Evolutionary conservation across 768 basidiomycete species (phyloP).

Genomic region (Gloeophyllum trabeum): DNA sequence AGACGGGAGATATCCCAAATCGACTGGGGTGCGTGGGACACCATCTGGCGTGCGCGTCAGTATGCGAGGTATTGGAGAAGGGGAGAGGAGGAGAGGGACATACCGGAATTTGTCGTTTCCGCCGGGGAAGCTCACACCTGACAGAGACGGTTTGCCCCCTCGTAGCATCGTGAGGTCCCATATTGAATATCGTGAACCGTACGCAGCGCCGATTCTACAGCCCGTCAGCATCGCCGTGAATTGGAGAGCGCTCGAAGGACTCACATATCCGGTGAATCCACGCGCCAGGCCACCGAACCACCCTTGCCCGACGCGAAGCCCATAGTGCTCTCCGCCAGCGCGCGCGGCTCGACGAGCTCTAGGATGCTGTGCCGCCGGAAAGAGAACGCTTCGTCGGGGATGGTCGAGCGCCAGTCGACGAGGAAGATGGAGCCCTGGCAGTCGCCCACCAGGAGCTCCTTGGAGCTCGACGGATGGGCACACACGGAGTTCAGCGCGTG

Average conservation of each 20-base stretch:
- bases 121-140: slow-evolving; percentile 52
- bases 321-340: slow-evolving; percentile 40
- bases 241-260: slow-evolving; percentile 17
- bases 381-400: slow-evolving; percentile 32
- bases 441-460: slow-evolving; percentile 74
- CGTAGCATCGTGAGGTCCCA: slow-evolving; percentile 68
- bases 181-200: slow-evolving; percentile 57
- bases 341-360: slow-evolving; percentile 63
- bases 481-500: slow-evolving; percentile 60
- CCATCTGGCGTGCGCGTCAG: slow-evolving; percentile 37
- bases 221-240: slow-evolving; percentile 1
- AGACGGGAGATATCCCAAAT: slow-evolving; percentile 64
- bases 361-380: slow-evolving; percentile 54
- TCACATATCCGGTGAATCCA: slow-evolving; percentile 63
- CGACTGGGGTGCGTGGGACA: slow-evolving; percentile 65
- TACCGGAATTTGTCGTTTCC: slow-evolving; percentile 64
- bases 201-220: slow-evolving; percentile 62
- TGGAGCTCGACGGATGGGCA: slow-evolving; percentile 63
- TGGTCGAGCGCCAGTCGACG: slow-evolving; percentile 76
- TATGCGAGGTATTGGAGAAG: slow-evolving; percentile 2
- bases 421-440: slow-evolving; percentile 62
- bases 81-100: slow-evolving; percentile 6
- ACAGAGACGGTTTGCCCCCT: slow-evolving; percentile 63
- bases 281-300: slow-evolving; percentile 60
- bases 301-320: slow-evolving; percentile 34